Evolutionary conservation across 73 alveolate genomes (phyloP).

Genomic region (Symbiodinium pilosum): DNA sequence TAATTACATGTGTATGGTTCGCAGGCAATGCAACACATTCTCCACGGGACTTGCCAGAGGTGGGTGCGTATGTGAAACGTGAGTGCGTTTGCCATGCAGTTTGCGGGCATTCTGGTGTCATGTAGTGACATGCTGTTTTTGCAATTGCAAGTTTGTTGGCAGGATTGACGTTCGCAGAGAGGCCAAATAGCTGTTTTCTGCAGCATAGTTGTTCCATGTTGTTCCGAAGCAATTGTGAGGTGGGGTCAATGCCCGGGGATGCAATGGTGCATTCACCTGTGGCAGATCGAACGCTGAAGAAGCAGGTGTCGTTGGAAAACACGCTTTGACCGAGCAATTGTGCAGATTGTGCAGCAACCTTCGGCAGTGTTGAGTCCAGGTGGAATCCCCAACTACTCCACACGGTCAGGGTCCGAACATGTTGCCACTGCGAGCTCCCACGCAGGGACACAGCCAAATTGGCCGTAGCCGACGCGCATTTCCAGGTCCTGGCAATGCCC

Average conservation of each 20-base stretch:
- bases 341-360: neutral
- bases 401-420: neutral
- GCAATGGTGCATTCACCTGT: constrained; percentile 6
- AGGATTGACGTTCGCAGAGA: neutral
- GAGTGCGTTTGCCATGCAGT: neutral
- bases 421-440: no score
- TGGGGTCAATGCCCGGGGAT: neutral
- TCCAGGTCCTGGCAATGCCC: neutral
- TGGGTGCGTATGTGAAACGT: neutral
- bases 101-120: neutral
- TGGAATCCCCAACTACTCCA: constrained; percentile 15
- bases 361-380: neutral
- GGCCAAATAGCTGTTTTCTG: neutral
- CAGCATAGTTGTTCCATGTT: neutral
- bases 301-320: no score
- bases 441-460: no score
- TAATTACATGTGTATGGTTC: neutral
- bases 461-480: no score
- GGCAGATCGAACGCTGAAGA: neutral
- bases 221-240: neutral
- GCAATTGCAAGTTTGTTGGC: neutral
- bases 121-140: no score
- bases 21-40: neutral
- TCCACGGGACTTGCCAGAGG: neutral
- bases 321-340: neutral